These are phyloP conservation scores for Posidonia australis DNA, from an alignment of 106 monocot genomes.

Conservation along the genomic window DNA sequence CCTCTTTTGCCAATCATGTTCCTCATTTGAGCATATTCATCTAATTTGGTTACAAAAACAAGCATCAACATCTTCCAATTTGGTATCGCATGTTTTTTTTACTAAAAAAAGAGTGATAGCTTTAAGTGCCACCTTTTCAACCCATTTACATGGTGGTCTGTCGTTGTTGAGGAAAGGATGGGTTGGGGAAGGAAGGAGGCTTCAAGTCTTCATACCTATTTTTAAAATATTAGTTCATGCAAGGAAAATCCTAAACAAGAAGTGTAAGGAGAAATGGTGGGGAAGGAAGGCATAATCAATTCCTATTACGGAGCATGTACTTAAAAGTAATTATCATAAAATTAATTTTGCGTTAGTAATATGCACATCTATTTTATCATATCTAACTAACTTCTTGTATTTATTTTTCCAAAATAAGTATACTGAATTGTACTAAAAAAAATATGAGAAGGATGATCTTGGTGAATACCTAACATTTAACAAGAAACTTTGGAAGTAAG, in stretches of 20 bases:
- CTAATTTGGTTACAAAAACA: neutral
- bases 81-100: neutral
- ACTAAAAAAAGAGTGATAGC: neutral
- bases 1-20: neutral
- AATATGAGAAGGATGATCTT: too few species aligned
- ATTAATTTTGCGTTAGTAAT: too few species aligned
- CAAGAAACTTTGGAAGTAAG: too few species aligned
- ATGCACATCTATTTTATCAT: too few species aligned
- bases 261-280: neutral
- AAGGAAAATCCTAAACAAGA: neutral
- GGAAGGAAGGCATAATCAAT: too few species aligned
- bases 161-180: neutral
- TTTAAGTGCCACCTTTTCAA: neutral
- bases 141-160: neutral
- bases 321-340: too few species aligned
- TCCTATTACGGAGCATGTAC: too few species aligned
- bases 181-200: conserved; percentile 47
- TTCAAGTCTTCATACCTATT: conserved; percentile 59
- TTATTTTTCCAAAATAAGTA: too few species aligned
- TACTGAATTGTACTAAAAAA: too few species aligned
- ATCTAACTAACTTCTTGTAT: too few species aligned
- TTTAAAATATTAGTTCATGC: neutral
- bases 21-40: neutral
- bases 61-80: neutral
- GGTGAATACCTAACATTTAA: too few species aligned